Base-by-base conservation (phyloP, 345 rosid genomes). In the Viola odorata region DNA sequence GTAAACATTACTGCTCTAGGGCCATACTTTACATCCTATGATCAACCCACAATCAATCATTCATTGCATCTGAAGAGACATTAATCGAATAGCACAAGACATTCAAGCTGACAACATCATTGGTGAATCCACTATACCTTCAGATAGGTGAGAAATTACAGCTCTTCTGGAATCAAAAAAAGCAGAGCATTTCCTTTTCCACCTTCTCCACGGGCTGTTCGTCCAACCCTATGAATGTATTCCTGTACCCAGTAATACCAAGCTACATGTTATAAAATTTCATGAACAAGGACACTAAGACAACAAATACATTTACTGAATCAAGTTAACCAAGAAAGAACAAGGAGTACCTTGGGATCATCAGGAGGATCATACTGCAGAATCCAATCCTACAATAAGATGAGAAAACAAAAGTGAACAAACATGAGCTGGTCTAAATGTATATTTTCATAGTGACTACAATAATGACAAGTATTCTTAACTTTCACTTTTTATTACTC, bases 201-300 rank as follows among this genome's bases (percentile, higher is more conserved):
- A 70, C 96, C 99, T 86, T 94, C 97, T 36, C 99, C 99, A 72
- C 97, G 97, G 10, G 99, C 97, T 60, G 97, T 94, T 69, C 96
- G 91, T 70, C 99, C 99, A 69, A 94, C 97, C 77, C 99, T 82
- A 65, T 95, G 99, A 68, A 95, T 86, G 69, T 95, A 95, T 69
- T 91, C 12, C 50, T 47, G 50, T 9, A 47, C 11, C 12, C 3
- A 4, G 13, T 23, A 47, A 6, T 7, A 4, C 13, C 50, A 47
- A 47, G 8, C 12, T 16, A 47, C 0, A 47, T 47, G 50, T 7
- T 47, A 7, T n/a, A 4, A 11, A 47, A 47, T n/a, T 9, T 47
- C 12, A 23, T 23, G 32, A 23, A 23, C 32, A 23, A 23, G 32
- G 32, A 23, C 32, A 23, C 32, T 23, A 23, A 23, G 32, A 23